Base-by-base conservation (phyloP, 768 basidiomycete species). In the Pulveroboletus sp. region DNA sequence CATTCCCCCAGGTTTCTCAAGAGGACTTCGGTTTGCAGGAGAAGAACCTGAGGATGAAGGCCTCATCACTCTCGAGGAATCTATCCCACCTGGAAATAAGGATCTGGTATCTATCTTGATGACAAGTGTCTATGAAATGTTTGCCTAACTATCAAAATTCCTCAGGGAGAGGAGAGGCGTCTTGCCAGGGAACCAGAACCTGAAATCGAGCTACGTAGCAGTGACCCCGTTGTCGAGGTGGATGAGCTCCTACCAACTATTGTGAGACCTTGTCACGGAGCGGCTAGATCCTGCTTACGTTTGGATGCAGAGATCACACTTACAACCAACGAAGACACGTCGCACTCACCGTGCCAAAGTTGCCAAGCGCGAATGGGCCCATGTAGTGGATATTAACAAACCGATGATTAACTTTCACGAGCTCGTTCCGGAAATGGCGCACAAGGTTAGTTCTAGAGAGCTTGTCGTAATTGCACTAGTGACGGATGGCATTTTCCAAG, bases 351-450 rank as follows among this genome's bases (percentile, higher is more conserved):
- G 76, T 28, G 57, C 72, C 2, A 73, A 77, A 41, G 62, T 81
- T 4, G 81, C 82, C 50, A 94, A 94, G 69, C 87, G 89, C 42
- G 93, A 97, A 55, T 99, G 96, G 96, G 96, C 96, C 2, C 96
- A 97, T 74, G 88, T 92, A 26, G 90, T 98, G 27, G 90, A 98
- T 60, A 83, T 97, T 52, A 92, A 92, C 60, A 86, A 86, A 53
- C 89, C 92, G 18, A 83, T 96, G 65, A 72, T 75, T 13, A 95
- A 97, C 64, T 95, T 95, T 64, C 80, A 80, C 46, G 86, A 95
- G 64, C 83, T 98, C 24, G 93, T 99, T 8, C 95, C 95, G 0
- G 88, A 93, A 49, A 93, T 95, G 92, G 95, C 95, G 0, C 90
- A 90, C 68, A 84, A 92, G 73, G 93, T 90, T 42, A 57, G 69